phyloP scores from a whole-genome alignment of 2,329 filamentous ascomycete genomes.

The Fusarium acutatum region DNA sequence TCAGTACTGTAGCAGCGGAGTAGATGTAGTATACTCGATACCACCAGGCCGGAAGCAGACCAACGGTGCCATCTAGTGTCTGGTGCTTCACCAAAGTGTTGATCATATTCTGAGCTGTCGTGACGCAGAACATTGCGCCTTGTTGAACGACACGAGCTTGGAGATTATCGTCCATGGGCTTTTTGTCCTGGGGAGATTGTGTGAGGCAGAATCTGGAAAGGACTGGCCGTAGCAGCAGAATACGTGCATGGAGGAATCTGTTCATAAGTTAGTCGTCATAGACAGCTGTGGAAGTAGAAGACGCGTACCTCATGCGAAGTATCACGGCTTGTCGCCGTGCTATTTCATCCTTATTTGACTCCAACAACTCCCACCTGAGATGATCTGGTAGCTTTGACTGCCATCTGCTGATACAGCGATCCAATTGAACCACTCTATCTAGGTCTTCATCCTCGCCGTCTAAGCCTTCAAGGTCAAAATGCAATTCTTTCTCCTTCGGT shows the following conservation, averaged over 20 bases:
- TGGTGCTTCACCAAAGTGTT: constrained; percentile 43
- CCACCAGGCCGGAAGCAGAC: constrained; percentile 51
- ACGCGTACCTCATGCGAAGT: constrained; percentile 45
- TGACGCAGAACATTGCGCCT: constrained; percentile 47
- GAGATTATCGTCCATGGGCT: constrained; percentile 31
- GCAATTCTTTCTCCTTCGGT: not conserved
- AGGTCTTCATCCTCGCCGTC: constrained; percentile 41
- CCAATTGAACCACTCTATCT: constrained; percentile 44
- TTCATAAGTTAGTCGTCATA: not conserved
- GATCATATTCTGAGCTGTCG: constrained; percentile 47
- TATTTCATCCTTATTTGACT: constrained; percentile 36
- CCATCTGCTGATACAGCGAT: constrained; percentile 45
- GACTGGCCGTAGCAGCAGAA: constrained; percentile 46
- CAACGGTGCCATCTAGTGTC: constrained; percentile 44
- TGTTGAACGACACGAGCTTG: constrained; percentile 44
- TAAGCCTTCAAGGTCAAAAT: not conserved
- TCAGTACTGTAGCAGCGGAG: constrained; percentile 48
- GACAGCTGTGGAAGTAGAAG: too few species aligned
- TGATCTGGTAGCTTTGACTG: constrained; percentile 42
- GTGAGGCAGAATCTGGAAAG: constrained; percentile 46
- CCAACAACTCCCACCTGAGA: constrained; percentile 31
- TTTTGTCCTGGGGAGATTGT: constrained; percentile 15
- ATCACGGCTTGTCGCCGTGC: constrained; percentile 45
- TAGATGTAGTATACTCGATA: constrained; percentile 51
- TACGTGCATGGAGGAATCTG: constrained; percentile 48